Conservation (phyloP, 768 basidiomycete genomes). For the Russula virescens region DNA sequence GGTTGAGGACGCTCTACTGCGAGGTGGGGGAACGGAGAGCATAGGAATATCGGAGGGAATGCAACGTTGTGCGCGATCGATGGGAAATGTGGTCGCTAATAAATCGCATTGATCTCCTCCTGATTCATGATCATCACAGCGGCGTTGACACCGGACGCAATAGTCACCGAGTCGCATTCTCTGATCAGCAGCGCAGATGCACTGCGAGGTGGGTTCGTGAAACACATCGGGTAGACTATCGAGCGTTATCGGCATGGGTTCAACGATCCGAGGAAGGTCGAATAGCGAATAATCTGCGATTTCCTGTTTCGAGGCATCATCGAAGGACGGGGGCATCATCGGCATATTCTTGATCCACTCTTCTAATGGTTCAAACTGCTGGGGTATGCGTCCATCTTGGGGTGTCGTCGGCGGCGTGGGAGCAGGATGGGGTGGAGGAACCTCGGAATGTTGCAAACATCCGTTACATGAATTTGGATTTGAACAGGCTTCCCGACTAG, state of each 20-base stretch:
- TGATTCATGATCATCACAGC: conserved; percentile 14
- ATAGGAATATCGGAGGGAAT: conserved; percentile 8
- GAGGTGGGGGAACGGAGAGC: conserved; percentile 14
- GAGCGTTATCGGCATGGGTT: conserved; percentile 17
- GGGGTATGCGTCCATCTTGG: conserved; percentile 15
- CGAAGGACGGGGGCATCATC: conserved; percentile 12
- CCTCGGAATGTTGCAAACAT: conserved; percentile 17
- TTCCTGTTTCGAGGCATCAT: conserved; percentile 5
- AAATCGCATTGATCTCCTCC: conserved; percentile 13
- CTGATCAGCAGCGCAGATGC: conserved; percentile 8
- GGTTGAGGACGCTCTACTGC: conserved; percentile 23
- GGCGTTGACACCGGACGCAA: conserved; percentile 21
- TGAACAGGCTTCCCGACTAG: conserved; percentile 17
- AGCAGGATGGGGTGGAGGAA: conserved; percentile 17
- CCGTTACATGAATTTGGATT: conserved; percentile 18
- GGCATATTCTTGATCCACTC: conserved; percentile 23
- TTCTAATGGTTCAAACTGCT: conserved; percentile 22
- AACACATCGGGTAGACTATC: conserved; percentile 29
- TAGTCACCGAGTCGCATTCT: conserved; percentile 11
- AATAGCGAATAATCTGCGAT: neutral
- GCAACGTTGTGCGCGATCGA: conserved; percentile 1
- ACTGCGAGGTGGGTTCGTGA: conserved; percentile 25
- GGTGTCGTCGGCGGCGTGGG: conserved; percentile 26
- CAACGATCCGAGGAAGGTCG: conserved; percentile 17
- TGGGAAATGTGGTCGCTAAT: neutral